Conservation (phyloP, 345 rosid species). For the Eucalyptus marginata region DNA sequence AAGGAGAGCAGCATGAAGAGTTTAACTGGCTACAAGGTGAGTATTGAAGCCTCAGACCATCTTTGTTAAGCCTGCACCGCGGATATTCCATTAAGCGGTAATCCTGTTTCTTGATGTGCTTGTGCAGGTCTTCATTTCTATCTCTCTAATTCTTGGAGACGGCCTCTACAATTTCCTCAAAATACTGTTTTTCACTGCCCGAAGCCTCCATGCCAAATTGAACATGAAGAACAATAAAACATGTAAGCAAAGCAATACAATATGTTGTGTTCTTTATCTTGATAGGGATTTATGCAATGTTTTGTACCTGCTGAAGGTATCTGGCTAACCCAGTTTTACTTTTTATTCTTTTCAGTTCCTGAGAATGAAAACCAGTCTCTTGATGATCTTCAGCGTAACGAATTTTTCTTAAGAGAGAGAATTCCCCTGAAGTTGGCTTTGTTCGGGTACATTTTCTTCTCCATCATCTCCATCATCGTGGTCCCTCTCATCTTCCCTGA, state of each 20-base stretch:
- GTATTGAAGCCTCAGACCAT: background rate
- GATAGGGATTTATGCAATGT: background rate
- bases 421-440: conserved; percentile 78
- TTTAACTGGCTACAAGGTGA: conserved; percentile 36
- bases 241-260: conserved; percentile 11
- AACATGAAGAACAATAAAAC: conserved; percentile 15
- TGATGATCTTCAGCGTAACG: conserved; percentile 37
- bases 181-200: conserved; percentile 45
- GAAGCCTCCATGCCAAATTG: conserved; percentile 22
- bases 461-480: conserved; percentile 52
- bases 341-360: conserved; percentile 6
- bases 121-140: conserved; percentile 73
- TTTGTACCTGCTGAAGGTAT: background rate
- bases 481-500: conserved; percentile 84
- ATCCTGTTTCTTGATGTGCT: background rate
- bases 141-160: conserved; percentile 79
- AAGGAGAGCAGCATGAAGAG: conserved; percentile 29
- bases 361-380: conserved; percentile 2
- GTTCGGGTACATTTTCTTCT: conserved; percentile 52
- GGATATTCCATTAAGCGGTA: background rate
- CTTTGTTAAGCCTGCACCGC: background rate
- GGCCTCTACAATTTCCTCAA: conserved; percentile 91
- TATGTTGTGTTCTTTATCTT: background rate
- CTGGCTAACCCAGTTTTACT: background rate
- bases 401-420: conserved; percentile 58